phyloP scores from a whole-genome alignment of 2,329 filamentous ascomycete species.

The Chaetomium sp. region DNA sequence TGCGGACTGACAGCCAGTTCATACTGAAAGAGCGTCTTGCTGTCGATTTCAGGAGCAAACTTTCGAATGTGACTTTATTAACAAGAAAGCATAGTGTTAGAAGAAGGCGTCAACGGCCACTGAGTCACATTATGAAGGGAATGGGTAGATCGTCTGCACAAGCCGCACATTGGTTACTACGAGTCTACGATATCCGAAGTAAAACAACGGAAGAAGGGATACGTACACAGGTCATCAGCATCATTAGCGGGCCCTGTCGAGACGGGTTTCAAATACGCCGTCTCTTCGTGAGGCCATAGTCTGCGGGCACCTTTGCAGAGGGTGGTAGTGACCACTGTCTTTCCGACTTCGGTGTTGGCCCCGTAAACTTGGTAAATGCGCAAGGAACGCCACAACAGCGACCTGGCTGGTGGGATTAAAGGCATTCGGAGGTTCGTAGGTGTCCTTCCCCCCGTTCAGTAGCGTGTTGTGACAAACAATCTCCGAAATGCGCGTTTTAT shows the following conservation, averaged over 20 bases:
- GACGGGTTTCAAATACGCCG: constrained; percentile 76
- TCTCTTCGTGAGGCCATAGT: constrained; percentile 48
- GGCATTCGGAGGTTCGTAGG: constrained; percentile 15
- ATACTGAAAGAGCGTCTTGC: constrained; percentile 69
- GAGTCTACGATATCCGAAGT: neutral
- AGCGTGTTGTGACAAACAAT: neutral
- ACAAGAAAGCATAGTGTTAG: constrained; percentile 14
- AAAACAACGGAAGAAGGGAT: too few relatives aligned
- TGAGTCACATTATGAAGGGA: neutral
- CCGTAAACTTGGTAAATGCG: constrained; percentile 76
- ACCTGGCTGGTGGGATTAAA: constrained; percentile 51
- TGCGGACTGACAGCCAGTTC: constrained; percentile 76
- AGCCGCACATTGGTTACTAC: neutral
- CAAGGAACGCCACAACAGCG: constrained; percentile 68
- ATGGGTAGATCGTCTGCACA: constrained; percentile 3
- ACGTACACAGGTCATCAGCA: constrained; percentile 67
- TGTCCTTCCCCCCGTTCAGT: neutral
- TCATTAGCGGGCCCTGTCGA: constrained; percentile 73
- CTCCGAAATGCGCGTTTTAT: neutral
- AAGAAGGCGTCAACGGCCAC: neutral
- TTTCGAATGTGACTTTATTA: constrained; percentile 53
- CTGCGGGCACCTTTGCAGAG: constrained; percentile 64
- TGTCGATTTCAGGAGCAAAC: constrained; percentile 55
- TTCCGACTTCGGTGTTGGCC: constrained; percentile 82
- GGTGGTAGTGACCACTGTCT: constrained; percentile 77